Conservation (phyloP, 192 early-diverging fungal genomes). For the Linderina pennispora region DNA sequence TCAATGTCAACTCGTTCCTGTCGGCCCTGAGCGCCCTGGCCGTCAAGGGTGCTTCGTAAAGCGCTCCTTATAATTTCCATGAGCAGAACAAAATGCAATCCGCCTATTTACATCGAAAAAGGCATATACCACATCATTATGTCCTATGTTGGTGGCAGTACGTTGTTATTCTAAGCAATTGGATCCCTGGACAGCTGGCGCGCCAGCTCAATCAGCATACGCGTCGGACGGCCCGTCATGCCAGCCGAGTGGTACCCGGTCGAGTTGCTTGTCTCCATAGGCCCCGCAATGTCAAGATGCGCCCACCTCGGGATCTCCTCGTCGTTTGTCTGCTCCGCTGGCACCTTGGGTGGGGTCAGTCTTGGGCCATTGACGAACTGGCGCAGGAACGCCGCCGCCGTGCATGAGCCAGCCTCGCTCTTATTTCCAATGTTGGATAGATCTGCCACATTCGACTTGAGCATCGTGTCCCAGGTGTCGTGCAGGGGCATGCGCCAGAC, state of each 20-base stretch:
- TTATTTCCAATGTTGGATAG: conserved; percentile 79
- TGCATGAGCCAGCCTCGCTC: conserved; percentile 78
- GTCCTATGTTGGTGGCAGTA: too few species aligned
- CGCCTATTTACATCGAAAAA: too few species aligned
- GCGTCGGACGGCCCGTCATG: conserved; percentile 83
- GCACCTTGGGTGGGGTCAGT: conserved; percentile 5
- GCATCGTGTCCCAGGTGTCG: conserved; percentile 58
- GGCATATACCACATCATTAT: too few species aligned
- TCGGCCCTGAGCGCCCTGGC: conserved; percentile 60
- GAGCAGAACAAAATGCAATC: too few species aligned
- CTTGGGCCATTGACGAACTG: conserved; percentile 66
- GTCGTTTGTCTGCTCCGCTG: conserved; percentile 37
- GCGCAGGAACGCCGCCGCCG: conserved; percentile 84
- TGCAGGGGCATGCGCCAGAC: conserved; percentile 95
- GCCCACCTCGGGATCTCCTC: conserved; percentile 53
- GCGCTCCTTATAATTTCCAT: too few species aligned
- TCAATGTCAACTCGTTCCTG: conserved; percentile 96
- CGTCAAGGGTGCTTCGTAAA: conserved; percentile 41
- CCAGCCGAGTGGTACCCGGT: conserved; percentile 64
- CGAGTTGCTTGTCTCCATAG: conserved; percentile 63
- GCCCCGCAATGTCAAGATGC: conserved; percentile 85
- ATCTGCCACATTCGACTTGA: conserved; percentile 76
- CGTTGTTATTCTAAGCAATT: neutral
- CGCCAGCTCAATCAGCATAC: conserved; percentile 73
- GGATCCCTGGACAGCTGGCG: conserved; percentile 10